Percentiles rank a stretch among this genome's conserved stretches.
Conservation (phyloP, 225 moss, liverwort and hornwort species). For the Sphagnum contortum region DNA sequence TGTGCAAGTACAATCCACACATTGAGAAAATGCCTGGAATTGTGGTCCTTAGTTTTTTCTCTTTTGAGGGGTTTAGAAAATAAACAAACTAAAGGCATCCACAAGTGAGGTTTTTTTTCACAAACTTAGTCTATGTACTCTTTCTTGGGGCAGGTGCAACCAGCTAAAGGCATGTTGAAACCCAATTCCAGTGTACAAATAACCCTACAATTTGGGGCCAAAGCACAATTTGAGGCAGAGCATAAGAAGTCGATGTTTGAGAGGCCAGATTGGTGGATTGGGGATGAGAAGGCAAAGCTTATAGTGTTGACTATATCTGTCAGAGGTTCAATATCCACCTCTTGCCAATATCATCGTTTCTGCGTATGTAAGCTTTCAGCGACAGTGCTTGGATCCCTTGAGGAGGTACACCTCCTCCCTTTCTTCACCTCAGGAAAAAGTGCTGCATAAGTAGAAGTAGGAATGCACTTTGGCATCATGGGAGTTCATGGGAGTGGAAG, state of each 20-base stretch:
- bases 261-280: not conserved
- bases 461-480: too few species aligned
- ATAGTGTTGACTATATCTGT: not conserved
- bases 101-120: too few species aligned
- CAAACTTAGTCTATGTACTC: not conserved
- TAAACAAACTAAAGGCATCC: not conserved
- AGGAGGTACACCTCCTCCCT: too few species aligned
- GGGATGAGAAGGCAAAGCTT: not conserved
- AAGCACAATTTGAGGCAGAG: not conserved
- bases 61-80: not conserved
- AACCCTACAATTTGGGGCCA: not conserved
- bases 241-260: too few species aligned
- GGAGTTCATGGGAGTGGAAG: too few species aligned
- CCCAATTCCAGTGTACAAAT: constrained; percentile 1
- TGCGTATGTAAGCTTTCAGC: not conserved
- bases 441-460: too few species aligned
- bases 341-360: not conserved
- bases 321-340: not conserved
- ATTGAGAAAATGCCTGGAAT: not conserved
- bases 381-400: not conserved
- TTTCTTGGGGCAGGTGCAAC: not conserved
- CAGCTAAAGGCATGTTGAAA: not conserved
- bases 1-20: too few species aligned
- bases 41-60: not conserved
- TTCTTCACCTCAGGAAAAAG: too few species aligned